Base-by-base conservation (phyloP, 2,329 filamentous ascomycete species). In the Byssochlamys sp. region DNA sequence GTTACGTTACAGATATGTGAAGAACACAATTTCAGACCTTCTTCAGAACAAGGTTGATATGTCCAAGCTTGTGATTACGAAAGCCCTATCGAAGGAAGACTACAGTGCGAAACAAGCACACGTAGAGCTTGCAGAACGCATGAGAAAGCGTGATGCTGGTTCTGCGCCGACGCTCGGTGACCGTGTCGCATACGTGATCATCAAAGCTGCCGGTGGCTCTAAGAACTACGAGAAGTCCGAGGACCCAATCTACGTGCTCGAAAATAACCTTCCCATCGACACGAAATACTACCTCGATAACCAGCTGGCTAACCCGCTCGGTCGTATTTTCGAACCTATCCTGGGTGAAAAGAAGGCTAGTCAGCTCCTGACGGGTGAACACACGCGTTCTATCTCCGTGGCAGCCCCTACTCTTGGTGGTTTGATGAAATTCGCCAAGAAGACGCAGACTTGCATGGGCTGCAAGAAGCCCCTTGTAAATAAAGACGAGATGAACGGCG, bases 251-350 rank as follows among this genome's bases (percentile, higher is more conserved):
- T 99, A 87, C 75, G 94, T 99, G 12, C 83, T 99, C 1, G 95
- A 99, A 73, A 88, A 99, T 81, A 99, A 97, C 67, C 83, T 99
- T 58, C 94, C 94, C 10, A 96, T 99, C 70, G 94, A 99, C 75
- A 97, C 94, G 2, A 94, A 90, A 73, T 99, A 97, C 78, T 99
- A 99, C 73, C 85, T 99, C 24, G 94, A 99, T 72, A 99, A 99
- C 72, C 95, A 99, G 75, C 85, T 99, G 19, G 88, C 94, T 7
- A 99, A 99, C 75, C 94, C 94, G 0, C 81, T 99, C 2, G 86
- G 87, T 3, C 87, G 95, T 70, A 99, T 99, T 70, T 99, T 99
- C 79, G 94, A 99, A 73, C 94, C 94, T 51, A 97, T 99, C 61
- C 79, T 99, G 1, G 94, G 94, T 26, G 91, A 96, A 75, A 92